Percentiles rank a stretch among this genome's conserved stretches.
These are phyloP conservation scores for Clavariopsis aquatica DNA, from an alignment of 495 filamentous ascomycete species.

Conservation along the genomic window DNA sequence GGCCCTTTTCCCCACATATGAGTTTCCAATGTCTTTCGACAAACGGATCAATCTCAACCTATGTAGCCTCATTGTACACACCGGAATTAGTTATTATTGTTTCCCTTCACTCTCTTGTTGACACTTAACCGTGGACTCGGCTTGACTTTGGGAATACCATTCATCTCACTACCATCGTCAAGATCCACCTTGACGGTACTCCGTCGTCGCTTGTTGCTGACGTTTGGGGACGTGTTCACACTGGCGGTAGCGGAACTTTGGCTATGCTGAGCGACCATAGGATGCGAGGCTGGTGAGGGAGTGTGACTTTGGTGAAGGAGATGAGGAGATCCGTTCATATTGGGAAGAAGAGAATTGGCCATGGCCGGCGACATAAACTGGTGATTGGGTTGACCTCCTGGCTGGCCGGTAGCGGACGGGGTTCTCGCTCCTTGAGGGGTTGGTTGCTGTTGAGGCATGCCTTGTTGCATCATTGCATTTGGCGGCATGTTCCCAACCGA, in stretches of 20 bases:
- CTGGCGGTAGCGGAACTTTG: slow-evolving; percentile 67
- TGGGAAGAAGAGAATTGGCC: slow-evolving; percentile 56
- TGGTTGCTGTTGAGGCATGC: slow-evolving; percentile 21
- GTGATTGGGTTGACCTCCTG: slow-evolving; percentile 38
- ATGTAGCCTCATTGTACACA: neutral
- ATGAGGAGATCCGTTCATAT: slow-evolving; percentile 56
- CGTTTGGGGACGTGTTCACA: slow-evolving; percentile 82
- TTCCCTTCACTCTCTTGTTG: slow-evolving; percentile 39
- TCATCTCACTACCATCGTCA: slow-evolving; percentile 53
- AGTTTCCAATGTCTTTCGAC: neutral
- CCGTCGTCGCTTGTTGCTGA: slow-evolving; percentile 72
- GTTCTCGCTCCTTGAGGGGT: slow-evolving; percentile 31
- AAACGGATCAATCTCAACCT: neutral
- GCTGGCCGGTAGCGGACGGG: slow-evolving; percentile 21
- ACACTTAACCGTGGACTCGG: slow-evolving; percentile 42
- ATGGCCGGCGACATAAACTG: slow-evolving; percentile 61
- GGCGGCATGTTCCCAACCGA: slow-evolving; percentile 39
- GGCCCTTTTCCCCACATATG: neutral
- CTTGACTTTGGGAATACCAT: slow-evolving; percentile 52
- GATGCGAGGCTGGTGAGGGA: slow-evolving; percentile 52
- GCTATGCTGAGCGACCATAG: slow-evolving; percentile 72
- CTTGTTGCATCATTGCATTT: slow-evolving; percentile 26
- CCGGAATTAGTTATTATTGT: slow-evolving; percentile 6
- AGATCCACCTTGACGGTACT: slow-evolving; percentile 77
- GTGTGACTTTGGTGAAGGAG: slow-evolving; percentile 45